These are phyloP conservation scores for Butyriboletus loyo DNA, from an alignment of 768 basidiomycete genomes.

Conservation along the genomic window DNA sequence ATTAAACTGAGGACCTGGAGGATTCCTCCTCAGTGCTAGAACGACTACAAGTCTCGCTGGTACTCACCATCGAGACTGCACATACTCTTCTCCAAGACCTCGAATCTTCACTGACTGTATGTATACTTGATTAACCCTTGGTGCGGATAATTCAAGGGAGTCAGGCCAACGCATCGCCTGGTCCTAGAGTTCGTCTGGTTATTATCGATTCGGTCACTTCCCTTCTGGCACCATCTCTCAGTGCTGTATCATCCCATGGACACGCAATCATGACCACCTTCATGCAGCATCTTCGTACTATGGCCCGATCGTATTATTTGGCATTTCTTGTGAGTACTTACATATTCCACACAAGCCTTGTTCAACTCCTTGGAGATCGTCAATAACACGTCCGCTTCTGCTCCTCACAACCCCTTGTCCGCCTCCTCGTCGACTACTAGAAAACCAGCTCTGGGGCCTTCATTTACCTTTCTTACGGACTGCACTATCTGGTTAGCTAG, in stretches of 20 bases:
- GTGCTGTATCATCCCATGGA: constrained; percentile 66
- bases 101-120: constrained; percentile 29
- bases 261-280: constrained; percentile 72
- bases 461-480: constrained; percentile 71
- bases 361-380: constrained; percentile 45
- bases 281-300: constrained; percentile 58
- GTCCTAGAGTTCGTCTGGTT: constrained; percentile 39
- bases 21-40: constrained; percentile 40
- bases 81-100: constrained; percentile 49
- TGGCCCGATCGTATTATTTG: constrained; percentile 44
- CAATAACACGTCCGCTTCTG: constrained; percentile 48
- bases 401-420: constrained; percentile 32
- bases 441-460: constrained; percentile 74
- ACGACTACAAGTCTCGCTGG: constrained; percentile 54
- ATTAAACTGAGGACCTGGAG: constrained; percentile 20
- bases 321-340: constrained; percentile 51
- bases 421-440: constrained; percentile 37
- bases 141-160: neutral
- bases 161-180: constrained; percentile 9
- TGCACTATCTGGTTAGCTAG: constrained; percentile 67
- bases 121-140: neutral
- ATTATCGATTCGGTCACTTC: constrained; percentile 68
- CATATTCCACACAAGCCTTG: neutral
- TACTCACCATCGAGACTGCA: constrained; percentile 56
- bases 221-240: constrained; percentile 60